phyloP scores from a whole-genome alignment of 163 green algal species.

The Chlamydomonas reinhardtii region DNA sequence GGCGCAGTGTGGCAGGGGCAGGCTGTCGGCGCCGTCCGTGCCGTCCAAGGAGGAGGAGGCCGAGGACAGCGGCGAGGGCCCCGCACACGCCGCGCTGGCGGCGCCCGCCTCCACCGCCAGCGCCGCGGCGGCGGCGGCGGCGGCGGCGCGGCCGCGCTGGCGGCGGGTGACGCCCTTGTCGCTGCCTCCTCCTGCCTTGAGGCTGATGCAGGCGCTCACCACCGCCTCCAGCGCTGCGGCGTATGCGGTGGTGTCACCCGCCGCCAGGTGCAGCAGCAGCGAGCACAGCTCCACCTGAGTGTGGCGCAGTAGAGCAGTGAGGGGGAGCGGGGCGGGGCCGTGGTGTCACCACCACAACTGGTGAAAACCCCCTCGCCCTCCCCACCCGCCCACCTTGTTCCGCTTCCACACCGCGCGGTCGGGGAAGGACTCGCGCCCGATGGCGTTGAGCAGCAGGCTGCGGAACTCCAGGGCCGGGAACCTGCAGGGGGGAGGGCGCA shows the following conservation, averaged over 20 bases:
- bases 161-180: neutral
- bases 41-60: too few relatives aligned
- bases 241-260: neutral
- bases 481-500: neutral
- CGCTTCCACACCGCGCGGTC: constrained; percentile 47
- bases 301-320: too few relatives aligned
- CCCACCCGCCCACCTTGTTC: constrained; percentile 1
- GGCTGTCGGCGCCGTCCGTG: too few relatives aligned
- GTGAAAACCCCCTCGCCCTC: neutral
- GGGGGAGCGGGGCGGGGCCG: neutral
- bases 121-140: neutral
- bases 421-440: constrained; percentile 30
- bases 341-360: too few relatives aligned
- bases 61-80: neutral
- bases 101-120: neutral
- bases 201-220: neutral
- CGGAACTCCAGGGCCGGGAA: constrained; percentile 34
- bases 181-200: neutral
- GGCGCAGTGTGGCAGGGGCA: too few relatives aligned
- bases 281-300: constrained; percentile 9
- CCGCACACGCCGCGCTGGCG: neutral
- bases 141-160: neutral
- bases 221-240: neutral
- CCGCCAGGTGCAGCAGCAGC: constrained; percentile 33
- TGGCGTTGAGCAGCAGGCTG: constrained; percentile 33